Conservation (phyloP, 169 alveolate species). For the Cytauxzoon felis region DNA sequence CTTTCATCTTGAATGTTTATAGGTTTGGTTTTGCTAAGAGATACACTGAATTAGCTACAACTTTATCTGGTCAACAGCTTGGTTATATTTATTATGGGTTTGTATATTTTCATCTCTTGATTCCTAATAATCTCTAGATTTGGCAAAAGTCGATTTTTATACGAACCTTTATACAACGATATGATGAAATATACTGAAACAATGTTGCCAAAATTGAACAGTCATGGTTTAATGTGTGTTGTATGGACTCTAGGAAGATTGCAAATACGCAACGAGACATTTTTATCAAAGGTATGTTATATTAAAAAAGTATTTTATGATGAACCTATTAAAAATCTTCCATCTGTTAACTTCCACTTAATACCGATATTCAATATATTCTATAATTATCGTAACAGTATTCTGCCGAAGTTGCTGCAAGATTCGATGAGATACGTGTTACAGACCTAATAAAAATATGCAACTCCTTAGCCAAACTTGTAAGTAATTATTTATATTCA, state of each 20-base stretch:
- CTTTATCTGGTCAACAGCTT: conserved; percentile 76
- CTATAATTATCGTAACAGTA: conserved; percentile 1
- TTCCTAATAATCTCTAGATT: conserved; percentile 27
- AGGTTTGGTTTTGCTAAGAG: conserved; percentile 66
- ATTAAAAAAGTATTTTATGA: too few relatives aligned
- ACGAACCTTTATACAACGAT: conserved; percentile 59
- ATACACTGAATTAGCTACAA: conserved; percentile 63
- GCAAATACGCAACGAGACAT: conserved; percentile 27
- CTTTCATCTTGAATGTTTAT: neutral
- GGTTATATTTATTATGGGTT: conserved; percentile 81
- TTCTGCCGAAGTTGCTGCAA: conserved; percentile 51
- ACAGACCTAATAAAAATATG: conserved; percentile 71
- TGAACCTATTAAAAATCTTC: too few relatives aligned
- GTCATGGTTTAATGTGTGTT: conserved; percentile 79
- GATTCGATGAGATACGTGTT: conserved; percentile 61
- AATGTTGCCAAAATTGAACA: conserved; percentile 50
- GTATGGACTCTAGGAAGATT: conserved; percentile 78
- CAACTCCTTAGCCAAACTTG: conserved; percentile 60
- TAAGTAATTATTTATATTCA: neutral
- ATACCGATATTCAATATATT: too few relatives aligned
- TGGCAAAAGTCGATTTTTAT: conserved; percentile 74
- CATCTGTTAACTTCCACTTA: too few relatives aligned
- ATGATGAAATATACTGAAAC: conserved; percentile 59
- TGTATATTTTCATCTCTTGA: neutral
- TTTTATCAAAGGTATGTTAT: conserved; percentile 41